Percentiles rank a stretch among this genome's conserved stretches.
Evolutionary conservation across 345 rosid genomes (phyloP).

Genomic region (Orychophragmus violaceus): DNA sequence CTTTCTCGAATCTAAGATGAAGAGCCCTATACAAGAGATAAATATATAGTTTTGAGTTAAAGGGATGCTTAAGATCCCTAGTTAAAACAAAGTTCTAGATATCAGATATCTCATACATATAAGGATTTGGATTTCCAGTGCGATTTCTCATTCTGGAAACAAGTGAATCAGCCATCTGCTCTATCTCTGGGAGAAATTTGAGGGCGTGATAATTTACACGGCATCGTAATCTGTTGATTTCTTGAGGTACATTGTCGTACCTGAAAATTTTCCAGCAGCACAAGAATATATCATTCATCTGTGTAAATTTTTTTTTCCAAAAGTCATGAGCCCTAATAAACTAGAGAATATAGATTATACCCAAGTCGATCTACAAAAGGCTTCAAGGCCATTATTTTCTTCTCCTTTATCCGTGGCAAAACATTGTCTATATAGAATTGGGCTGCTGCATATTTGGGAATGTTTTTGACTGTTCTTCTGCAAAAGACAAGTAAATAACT

Average conservation of each 20-base stretch:
- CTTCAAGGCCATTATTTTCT: conserved; percentile 97
- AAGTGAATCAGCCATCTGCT: conserved; percentile 83
- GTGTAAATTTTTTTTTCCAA: not conserved
- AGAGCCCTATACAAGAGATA: conserved; percentile 74
- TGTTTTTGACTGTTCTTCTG: conserved; percentile 97
- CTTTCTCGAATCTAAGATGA: conserved; percentile 99
- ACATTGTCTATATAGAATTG: conserved; percentile 97
- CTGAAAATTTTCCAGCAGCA: conserved; percentile 37
- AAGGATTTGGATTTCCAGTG: conserved; percentile 79
- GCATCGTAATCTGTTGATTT: conserved; percentile 96
- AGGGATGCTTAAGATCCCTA: not conserved
- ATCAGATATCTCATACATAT: conserved; percentile 52
- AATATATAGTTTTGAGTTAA: not conserved
- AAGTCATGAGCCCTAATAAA: not conserved
- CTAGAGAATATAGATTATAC: conserved; percentile 40
- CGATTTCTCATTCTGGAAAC: conserved; percentile 96
- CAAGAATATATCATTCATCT: conserved; percentile 10
- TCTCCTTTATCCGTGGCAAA: conserved; percentile 93
- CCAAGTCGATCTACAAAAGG: conserved; percentile 99
- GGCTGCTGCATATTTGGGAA: conserved; percentile 98
- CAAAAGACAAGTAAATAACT: conserved; percentile 18
- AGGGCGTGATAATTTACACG: conserved; percentile 99
- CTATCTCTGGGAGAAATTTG: conserved; percentile 89
- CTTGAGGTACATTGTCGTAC: conserved; percentile 95
- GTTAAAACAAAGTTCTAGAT: conserved; percentile 19